Percentiles rank a stretch among this genome's conserved stretches.
Evolutionary conservation across 768 basidiomycete species (phyloP).

Genomic region (Termitomyces sp.): DNA sequence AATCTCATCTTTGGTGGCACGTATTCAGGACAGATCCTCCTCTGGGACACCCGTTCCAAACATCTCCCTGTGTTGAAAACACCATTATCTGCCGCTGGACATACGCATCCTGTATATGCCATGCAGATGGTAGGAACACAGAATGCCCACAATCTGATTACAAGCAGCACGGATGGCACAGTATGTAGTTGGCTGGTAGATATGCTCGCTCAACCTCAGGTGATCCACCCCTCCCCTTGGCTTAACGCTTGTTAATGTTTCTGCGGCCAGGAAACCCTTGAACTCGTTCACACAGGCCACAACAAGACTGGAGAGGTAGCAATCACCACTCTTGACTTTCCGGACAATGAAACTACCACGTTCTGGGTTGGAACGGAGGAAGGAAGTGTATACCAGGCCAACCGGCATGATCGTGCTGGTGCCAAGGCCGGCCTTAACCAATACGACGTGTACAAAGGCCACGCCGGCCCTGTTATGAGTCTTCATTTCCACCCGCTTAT

Average conservation of each 20-base stretch:
- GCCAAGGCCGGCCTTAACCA: slow-evolving; percentile 94
- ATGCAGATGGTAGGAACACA: slow-evolving; percentile 99
- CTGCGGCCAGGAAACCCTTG: slow-evolving; percentile 77
- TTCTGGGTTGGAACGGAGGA: slow-evolving; percentile 99
- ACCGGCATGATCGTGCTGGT: slow-evolving; percentile 94
- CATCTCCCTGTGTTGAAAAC: slow-evolving; percentile 96
- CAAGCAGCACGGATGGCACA: slow-evolving; percentile 93
- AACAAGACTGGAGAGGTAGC: slow-evolving; percentile 97
- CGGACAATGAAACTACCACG: slow-evolving; percentile 92
- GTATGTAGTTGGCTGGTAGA: slow-evolving; percentile 98
- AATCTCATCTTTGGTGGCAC: slow-evolving; percentile 97
- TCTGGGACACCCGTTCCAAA: slow-evolving; percentile 98
- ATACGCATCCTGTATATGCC: slow-evolving; percentile 97
- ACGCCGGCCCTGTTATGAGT: slow-evolving; percentile 91
- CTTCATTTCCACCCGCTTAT: slow-evolving; percentile 90
- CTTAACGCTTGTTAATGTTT: background rate
- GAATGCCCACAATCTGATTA: slow-evolving; percentile 96
- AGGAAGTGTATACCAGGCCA: slow-evolving; percentile 94
- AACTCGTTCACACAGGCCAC: slow-evolving; percentile 83
- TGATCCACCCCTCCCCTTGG: slow-evolving; percentile 21
- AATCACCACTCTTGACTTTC: slow-evolving; percentile 91
- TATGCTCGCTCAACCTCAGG: slow-evolving; percentile 98
- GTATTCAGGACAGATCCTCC: slow-evolving; percentile 96
- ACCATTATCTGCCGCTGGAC: slow-evolving; percentile 91
- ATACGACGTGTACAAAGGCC: slow-evolving; percentile 89